Evolutionary conservation across 352 stramenopile species (phyloP), one percentile per base, ranked within the genome.

Genomic region (Phytophthora pistaciae): DNA sequence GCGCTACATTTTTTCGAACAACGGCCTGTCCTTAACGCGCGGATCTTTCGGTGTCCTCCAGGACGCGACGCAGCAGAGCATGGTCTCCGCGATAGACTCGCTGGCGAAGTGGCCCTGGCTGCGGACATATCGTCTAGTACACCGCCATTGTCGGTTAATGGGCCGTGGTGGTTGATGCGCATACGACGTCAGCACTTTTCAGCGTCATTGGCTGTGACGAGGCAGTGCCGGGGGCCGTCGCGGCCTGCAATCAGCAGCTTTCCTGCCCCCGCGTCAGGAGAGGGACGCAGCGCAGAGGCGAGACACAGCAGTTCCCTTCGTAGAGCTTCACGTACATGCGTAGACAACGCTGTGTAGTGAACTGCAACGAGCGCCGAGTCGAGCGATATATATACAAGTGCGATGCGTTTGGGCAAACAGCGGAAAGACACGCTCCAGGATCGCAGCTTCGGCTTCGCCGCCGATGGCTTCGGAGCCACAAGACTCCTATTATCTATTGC

Each of bases 1-100:
- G 56, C 56, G 38, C 13, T 38, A 54, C 56, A 23, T 53, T 62
- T 62, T 62, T 62, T 46, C 36, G 31, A 62, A 62, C 36, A 7
- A 3, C 14, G 21, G 23, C 23, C 23, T 29, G n/a, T 16, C 20
- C 9, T 29, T 54, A 20, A 13, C 55, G 49, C 55, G 16, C 42
- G 16, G 42, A 49, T 49, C 42, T 46, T 46, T 46, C 31, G 20
- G 31, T 36, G 48, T 54, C 48, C 48, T 54, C 48, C 9, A 23
- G n/a, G 20, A 29, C 48, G 48, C 13, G 48, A 54, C 48, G 16
- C 3, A 20, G 14, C 42, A n/a, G 42, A 18, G 16, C n/a, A 21
- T 49, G 42, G 14, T 20, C 13, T 49, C 18, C 42, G 6, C 42
- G 18, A 0, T 9, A 3, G 42, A 49, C 16, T 9, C 16, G 42